Evolutionary conservation across 768 basidiomycete species (phyloP).

Genomic region (Boletus tomentosulus): DNA sequence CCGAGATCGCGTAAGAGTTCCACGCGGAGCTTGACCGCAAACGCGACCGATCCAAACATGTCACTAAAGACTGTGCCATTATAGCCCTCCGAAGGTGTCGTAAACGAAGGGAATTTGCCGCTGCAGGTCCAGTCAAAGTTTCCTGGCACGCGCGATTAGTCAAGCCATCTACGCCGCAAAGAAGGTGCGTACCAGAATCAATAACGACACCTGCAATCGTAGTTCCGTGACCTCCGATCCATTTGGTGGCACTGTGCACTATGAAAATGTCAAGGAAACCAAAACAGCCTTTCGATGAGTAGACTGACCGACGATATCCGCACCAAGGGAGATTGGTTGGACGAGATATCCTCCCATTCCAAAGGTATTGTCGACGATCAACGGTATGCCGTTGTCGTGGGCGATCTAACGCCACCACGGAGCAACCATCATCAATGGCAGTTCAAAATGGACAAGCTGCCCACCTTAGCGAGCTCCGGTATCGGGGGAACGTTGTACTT

Average conservation of each 20-base stretch:
- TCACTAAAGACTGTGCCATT: slow-evolving; percentile 50
- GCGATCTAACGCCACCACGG: slow-evolving; percentile 48
- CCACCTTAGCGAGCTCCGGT: slow-evolving; percentile 51
- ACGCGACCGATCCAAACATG: slow-evolving; percentile 48
- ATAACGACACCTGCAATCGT: slow-evolving; percentile 64
- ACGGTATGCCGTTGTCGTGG: slow-evolving; percentile 53
- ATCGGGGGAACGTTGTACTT: slow-evolving; percentile 55
- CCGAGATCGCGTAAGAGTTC: slow-evolving; percentile 54
- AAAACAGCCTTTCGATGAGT: not conserved
- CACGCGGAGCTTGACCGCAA: slow-evolving; percentile 47
- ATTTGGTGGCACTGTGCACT: slow-evolving; percentile 62
- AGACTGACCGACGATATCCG: slow-evolving; percentile 47
- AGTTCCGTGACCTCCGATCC: slow-evolving; percentile 67
- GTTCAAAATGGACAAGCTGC: not conserved
- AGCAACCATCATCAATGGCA: not conserved
- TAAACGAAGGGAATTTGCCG: slow-evolving; percentile 55
- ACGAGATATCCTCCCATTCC: slow-evolving; percentile 58
- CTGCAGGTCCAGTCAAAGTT: slow-evolving; percentile 54
- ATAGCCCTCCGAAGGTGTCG: slow-evolving; percentile 52
- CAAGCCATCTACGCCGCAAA: not conserved
- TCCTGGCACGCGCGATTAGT: slow-evolving; percentile 30
- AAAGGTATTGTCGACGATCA: slow-evolving; percentile 66
- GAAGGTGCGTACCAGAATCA: slow-evolving; percentile 44
- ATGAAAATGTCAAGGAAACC: not conserved
- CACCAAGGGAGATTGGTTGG: slow-evolving; percentile 52